Evolutionary conservation across 176 grass and related monocot species (phyloP).

Genomic region (Juncus effusus): DNA sequence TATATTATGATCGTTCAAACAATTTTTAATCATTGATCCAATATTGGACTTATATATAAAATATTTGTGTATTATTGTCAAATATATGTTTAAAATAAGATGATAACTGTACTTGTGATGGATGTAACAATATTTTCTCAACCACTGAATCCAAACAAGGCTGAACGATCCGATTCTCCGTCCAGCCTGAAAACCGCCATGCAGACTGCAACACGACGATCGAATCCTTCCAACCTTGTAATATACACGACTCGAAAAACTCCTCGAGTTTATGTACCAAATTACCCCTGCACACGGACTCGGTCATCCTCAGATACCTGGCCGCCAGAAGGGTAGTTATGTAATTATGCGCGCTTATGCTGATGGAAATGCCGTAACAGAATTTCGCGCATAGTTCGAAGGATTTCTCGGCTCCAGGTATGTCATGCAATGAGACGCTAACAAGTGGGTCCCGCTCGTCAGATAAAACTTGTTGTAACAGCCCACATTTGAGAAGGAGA

Average conservation of each 20-base stretch:
- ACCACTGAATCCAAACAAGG: constrained; percentile 80
- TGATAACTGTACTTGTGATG: constrained; percentile 39
- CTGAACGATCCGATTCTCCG: constrained; percentile 66
- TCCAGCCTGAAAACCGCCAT: constrained; percentile 75
- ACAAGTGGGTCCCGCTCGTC: constrained; percentile 38
- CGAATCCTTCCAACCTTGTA: constrained; percentile 82
- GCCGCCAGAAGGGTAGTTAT: constrained; percentile 55
- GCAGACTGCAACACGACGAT: constrained; percentile 46
- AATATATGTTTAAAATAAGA: not conserved
- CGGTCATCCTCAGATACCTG: constrained; percentile 81
- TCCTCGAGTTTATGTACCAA: constrained; percentile 65
- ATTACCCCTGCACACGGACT: constrained; percentile 68
- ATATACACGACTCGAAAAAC: constrained; percentile 74
- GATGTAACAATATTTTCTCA: constrained; percentile 69
- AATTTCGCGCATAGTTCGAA: constrained; percentile 97
- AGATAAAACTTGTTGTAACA: constrained; percentile 57
- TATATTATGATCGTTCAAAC: no score
- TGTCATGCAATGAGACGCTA: constrained; percentile 61
- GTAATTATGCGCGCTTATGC: constrained; percentile 67
- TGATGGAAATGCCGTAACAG: constrained; percentile 88
- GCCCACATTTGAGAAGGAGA: constrained; percentile 91
- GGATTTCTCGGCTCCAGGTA: constrained; percentile 64
- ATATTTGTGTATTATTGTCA: no score
- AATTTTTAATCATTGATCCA: no score
- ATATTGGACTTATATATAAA: constrained; percentile 3